Evolutionary conservation across 2,329 filamentous ascomycete species (phyloP).

Genomic region (Teratosphaeria nubilosa): DNA sequence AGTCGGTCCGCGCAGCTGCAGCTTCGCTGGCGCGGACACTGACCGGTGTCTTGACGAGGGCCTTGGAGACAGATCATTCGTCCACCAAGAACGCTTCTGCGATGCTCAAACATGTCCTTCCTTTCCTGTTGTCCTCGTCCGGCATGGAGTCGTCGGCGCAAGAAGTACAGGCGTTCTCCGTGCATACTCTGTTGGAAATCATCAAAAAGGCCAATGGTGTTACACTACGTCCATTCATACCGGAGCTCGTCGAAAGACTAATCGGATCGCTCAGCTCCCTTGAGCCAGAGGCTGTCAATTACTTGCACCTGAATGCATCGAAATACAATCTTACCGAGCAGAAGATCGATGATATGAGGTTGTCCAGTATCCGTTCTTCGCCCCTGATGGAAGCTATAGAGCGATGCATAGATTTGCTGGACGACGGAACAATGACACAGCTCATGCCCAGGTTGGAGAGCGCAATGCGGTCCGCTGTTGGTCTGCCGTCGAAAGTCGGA

Average conservation of each 20-base stretch:
- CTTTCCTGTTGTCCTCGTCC: constrained; percentile 80
- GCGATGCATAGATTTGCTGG: constrained; percentile 72
- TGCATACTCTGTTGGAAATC: constrained; percentile 73
- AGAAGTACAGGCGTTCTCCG: constrained; percentile 74
- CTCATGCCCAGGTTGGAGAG: constrained; percentile 63
- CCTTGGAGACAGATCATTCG: constrained; percentile 67
- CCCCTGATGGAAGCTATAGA: constrained; percentile 91
- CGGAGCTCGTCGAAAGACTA: constrained; percentile 69
- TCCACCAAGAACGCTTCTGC: constrained; percentile 56
- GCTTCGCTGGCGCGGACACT: constrained; percentile 72
- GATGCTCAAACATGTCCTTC: constrained; percentile 78
- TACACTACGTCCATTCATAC: constrained; percentile 67
- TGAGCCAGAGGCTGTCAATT: constrained; percentile 83
- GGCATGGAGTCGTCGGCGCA: constrained; percentile 81
- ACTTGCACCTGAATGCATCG: constrained; percentile 77
- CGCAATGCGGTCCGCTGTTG: constrained; percentile 76
- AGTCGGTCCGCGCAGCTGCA: constrained; percentile 72
- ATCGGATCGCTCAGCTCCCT: constrained; percentile 75
- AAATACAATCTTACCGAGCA: constrained; percentile 78
- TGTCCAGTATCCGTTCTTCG: constrained; percentile 70
- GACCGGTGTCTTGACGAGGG: constrained; percentile 74
- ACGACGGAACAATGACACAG: constrained; percentile 64
- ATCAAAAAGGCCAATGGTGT: constrained; percentile 76
- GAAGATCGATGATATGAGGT: constrained; percentile 78
- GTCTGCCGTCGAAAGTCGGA: constrained; percentile 87